Base-by-base conservation (phyloP, 176 grass and related monocot genomes). In the Thinopyrum elongatum region DNA sequence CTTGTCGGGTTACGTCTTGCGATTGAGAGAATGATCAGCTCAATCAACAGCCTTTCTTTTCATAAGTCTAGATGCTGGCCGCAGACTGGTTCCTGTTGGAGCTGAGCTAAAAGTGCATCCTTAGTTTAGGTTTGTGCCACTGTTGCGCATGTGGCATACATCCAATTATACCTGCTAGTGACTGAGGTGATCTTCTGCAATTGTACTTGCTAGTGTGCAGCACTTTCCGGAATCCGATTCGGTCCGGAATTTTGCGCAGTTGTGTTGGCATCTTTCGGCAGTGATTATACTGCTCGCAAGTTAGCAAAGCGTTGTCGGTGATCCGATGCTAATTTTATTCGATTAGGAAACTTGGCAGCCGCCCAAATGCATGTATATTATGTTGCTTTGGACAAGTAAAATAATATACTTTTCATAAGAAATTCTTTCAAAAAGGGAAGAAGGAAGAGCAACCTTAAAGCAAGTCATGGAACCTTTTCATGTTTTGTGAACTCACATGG, bases 251-350 rank as follows among this genome's bases (percentile, higher is more conserved):
- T 47, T 29, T 19, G 7, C 5, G 25, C 72, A 6, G 72, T 10
- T 75, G 25, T 19, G 14, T 25, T 29, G 19, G 42, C 25, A 51
- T 75, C 15, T 75, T 49, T 28, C 16, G 41, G 39, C 39, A 15
- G 71, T 74, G 39, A 16, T 38, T 67, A 8, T 71, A 51, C 15
- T 75, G 15, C 25, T 26, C 3, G 25, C 26, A 29, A 44, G 26
- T 75, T 74, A 49, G 39, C 9, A 74, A 28, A 74, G 23, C 23
- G 6, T 49, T 74, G 41, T 5, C 41, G 41, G 71, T 9, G 71
- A 49, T 74, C 23, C 7, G 71, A 74, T 74, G 71, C 71, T 74
- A 73, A 42, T 46, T 74, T 46, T 47, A 47, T 47, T 74, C 71
- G 23, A 47, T 49, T 28, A 47, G 14, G 41, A 14, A 74, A 17